Evolutionary conservation across 495 filamentous ascomycete genomes (phyloP), one percentile per base, ranked within the genome.

Genomic region (Daldinia childiae): DNA sequence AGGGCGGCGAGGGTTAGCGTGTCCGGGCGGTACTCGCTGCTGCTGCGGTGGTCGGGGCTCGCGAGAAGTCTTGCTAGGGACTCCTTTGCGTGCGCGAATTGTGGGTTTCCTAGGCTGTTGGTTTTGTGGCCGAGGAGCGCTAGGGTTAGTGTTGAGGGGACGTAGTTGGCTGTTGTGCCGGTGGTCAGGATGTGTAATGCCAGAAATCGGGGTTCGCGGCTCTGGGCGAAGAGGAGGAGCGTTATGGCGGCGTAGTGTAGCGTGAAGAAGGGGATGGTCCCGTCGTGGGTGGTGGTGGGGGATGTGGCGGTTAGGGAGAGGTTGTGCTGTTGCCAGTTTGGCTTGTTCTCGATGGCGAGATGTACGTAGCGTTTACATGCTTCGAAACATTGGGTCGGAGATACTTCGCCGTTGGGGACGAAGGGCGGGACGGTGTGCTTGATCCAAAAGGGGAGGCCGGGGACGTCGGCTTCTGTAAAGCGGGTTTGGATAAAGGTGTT

Each of bases 381-480:
- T 2, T 68, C 58, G 29, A 59, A 27, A 58, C 72, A 77, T 14
- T 67, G 68, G 2, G 72, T 56, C 1, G 76, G 51, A 9, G 68
- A 72, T 6, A 81, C 61, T 39, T 56, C 50, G 60, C 48, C 39
- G 7, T 74, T 69, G 3, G 58, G 52, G 48, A 74, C 65, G 0
- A 66, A 38, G 7, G 57, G 58, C 1, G 26, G 30, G 14, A 9
- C 2, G 19, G 36, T 52, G 11, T 55, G 21, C 1, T 29, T 9
- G 1, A 51, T 41, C 78, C 77, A 82, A 54, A 78, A 74, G 17
- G 55, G 29, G 3, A 72, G 36, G 1, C 56, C 61, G 6, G 81
- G 80, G 7, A 79, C 30, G 15, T 81, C 76, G 32, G 56, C 51
- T n/a, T 41, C 11, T 1, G 68, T 48, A 58, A 82, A 77, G 7